phyloP scores from a whole-genome alignment of 2,329 filamentous ascomycete species.

The Cladosporium sp. region DNA sequence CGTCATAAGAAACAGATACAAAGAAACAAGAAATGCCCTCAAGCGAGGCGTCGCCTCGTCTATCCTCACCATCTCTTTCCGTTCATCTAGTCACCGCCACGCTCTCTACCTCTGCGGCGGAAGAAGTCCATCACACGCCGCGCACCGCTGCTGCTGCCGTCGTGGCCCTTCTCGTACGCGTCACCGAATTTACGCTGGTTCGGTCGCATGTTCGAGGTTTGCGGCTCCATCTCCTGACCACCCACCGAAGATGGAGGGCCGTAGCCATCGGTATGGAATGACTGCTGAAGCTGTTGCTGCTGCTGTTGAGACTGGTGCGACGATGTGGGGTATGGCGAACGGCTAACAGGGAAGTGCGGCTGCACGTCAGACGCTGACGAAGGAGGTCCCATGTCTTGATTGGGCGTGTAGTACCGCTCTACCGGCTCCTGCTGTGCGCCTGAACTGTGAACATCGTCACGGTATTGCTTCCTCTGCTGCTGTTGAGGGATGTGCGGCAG shows the following conservation, averaged over 20 bases:
- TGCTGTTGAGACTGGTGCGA: constrained; percentile 9
- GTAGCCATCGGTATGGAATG: constrained; percentile 36
- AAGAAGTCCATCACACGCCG: constrained; percentile 99
- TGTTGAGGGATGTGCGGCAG: constrained; percentile 28
- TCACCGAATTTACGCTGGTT: constrained; percentile 83
- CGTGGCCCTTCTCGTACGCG: constrained; percentile 77
- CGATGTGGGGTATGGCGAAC: constrained; percentile 13
- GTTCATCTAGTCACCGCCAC: constrained; percentile 20
- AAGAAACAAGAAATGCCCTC: not conserved
- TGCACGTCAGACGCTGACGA: constrained; percentile 14
- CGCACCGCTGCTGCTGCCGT: constrained; percentile 82
- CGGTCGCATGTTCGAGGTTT: constrained; percentile 57
- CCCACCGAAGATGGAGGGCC: constrained; percentile 34
- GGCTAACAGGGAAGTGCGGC: constrained; percentile 12
- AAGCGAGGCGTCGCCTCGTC: not conserved
- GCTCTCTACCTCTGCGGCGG: constrained; percentile 73
- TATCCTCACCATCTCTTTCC: not conserved
- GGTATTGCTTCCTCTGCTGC: constrained; percentile 33
- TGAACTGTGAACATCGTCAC: constrained; percentile 32
- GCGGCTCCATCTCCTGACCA: constrained; percentile 37
- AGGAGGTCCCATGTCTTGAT: constrained; percentile 25
- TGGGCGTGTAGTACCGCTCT: constrained; percentile 36
- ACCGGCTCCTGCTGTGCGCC: constrained; percentile 27
- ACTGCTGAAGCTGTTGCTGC: constrained; percentile 22
- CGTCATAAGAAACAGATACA: not conserved